These are phyloP conservation scores for Pichia ethanolica DNA, from an alignment of 805 yeast genomes.

Conservation along the genomic window DNA sequence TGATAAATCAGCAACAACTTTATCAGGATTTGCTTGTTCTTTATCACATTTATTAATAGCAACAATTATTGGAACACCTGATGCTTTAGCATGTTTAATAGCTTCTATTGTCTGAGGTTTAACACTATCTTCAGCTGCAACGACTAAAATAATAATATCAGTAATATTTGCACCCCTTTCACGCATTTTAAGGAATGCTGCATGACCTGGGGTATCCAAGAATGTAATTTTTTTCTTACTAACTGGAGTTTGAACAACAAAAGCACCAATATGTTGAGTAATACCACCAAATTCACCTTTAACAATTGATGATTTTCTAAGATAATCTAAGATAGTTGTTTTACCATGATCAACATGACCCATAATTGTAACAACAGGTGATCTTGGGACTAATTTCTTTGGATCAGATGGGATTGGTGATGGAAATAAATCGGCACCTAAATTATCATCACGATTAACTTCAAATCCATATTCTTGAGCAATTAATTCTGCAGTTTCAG, in stretches of 20 bases:
- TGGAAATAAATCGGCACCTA: slow-evolving; percentile 55
- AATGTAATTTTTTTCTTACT: slow-evolving; percentile 77
- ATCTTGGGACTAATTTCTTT: slow-evolving; percentile 52
- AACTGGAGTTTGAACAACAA: slow-evolving; percentile 71
- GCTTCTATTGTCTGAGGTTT: slow-evolving; percentile 98
- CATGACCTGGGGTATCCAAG: slow-evolving; percentile 96
- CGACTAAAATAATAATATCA: slow-evolving; percentile 85
- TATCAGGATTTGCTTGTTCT: slow-evolving; percentile 65
- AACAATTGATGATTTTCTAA: slow-evolving; percentile 80
- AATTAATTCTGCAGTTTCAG: slow-evolving; percentile 76
- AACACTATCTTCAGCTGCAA: slow-evolving; percentile 95
- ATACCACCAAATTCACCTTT: slow-evolving; percentile 90
- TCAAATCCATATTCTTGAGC: slow-evolving; percentile 86
- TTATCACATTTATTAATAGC: slow-evolving; percentile 92
- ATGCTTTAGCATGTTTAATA: slow-evolving; percentile 79
- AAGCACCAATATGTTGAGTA: slow-evolving; percentile 97
- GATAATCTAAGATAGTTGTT: slow-evolving; percentile 82
- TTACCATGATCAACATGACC: slow-evolving; percentile 99
- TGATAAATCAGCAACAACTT: slow-evolving; percentile 71
- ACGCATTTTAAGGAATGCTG: slow-evolving; percentile 93
- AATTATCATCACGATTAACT: slow-evolving; percentile 46
- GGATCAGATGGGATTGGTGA: slow-evolving; percentile 43
- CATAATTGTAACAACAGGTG: slow-evolving; percentile 96
- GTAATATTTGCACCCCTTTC: slow-evolving; percentile 94
- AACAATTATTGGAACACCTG: slow-evolving; percentile 78